Evolutionary conservation across 2,329 filamentous ascomycete genomes (phyloP).

Genomic region (Metarhizium sp.): DNA sequence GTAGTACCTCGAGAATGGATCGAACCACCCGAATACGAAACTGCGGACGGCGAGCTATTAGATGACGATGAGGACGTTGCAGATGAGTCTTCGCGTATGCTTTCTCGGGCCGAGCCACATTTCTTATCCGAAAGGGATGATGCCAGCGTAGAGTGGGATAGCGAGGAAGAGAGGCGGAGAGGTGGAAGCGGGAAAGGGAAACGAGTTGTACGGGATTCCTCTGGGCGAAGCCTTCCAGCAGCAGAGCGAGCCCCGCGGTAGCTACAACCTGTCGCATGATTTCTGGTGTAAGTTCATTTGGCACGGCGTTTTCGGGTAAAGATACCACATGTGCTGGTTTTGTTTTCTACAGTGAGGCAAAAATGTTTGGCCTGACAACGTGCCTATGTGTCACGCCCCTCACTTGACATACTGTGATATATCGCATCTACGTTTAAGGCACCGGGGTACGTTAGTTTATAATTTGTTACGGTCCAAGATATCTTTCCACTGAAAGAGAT

Average conservation of each 20-base stretch:
- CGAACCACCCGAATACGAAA: conserved; percentile 66
- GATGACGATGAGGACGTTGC: conserved; percentile 41
- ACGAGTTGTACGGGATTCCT: conserved; percentile 36
- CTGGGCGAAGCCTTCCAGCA: conserved; percentile 40
- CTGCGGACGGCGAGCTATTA: conserved; percentile 59
- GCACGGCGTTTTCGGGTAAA: conserved; percentile 5
- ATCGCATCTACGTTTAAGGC: not conserved
- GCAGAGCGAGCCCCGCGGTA: conserved; percentile 40
- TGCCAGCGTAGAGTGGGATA: conserved; percentile 29
- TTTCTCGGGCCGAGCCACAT: conserved; percentile 30
- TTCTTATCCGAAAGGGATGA: conserved; percentile 18
- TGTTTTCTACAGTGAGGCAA: conserved; percentile 1
- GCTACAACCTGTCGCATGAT: not conserved
- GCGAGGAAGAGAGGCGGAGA: conserved; percentile 33
- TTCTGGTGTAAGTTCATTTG: not conserved
- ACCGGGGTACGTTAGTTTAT: no score
- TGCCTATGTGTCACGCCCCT: not conserved
- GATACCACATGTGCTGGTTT: conserved; percentile 10
- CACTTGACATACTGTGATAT: not conserved
- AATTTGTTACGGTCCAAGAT: not conserved
- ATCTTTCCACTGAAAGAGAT: not conserved
- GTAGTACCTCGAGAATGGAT: conserved; percentile 79
- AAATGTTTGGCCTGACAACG: not conserved
- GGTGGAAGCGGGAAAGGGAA: conserved; percentile 34
- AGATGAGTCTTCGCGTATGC: conserved; percentile 50